Base-by-base conservation (phyloP, 2,329 filamentous ascomycete species). In the Aureobasidium subglaciale region DNA sequence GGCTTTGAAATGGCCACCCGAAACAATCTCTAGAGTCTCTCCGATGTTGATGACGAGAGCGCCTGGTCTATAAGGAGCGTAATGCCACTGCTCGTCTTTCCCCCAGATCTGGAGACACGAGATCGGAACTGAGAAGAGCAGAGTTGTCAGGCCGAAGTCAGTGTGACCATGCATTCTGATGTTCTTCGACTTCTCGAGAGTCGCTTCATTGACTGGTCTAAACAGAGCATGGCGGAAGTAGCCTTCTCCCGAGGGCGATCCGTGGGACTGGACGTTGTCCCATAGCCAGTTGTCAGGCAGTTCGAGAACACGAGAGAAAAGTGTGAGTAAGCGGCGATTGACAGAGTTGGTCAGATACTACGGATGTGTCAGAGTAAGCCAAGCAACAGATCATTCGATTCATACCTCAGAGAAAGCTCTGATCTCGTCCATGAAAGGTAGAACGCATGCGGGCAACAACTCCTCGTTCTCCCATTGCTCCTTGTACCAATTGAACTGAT, bases 401-500 rank as follows among this genome's bases (percentile, higher is more conserved):
- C 8, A 9, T 40, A 40, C 37, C 37, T 73, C 70, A 66, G 69
- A 69, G 62, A 77, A 76, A 0, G 68, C 65, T 50, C 70, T 70
- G 48, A 78, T 75, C 59, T 78, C 75, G 58, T 77, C 75, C 74
- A 77, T 77, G 58, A 76, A 76, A 0, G 75, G 75, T 54, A 71
- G 68, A 1, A 78, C 63, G 48, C 75, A 78, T n/a, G 58, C 68
- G 1, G 77, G 77, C 57, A 72, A 65, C 71, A 73, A 78, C 43
- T 79, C 75, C 1, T 63, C 63, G 22, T 68, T 72, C 37, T 40
- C 37, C 37, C 37, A 40, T 10, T 40, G 37, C 10, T 40, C 37
- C 20, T 40, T 40, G 65, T 79, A 79, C 71, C 73, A 79, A 65
- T 79, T 79, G 65, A 79, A 80, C 58, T 79, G 77, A 59, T 80